Base-by-base conservation (phyloP, 371 early-diverging fungal species). In the Mortierella sp. region DNA sequence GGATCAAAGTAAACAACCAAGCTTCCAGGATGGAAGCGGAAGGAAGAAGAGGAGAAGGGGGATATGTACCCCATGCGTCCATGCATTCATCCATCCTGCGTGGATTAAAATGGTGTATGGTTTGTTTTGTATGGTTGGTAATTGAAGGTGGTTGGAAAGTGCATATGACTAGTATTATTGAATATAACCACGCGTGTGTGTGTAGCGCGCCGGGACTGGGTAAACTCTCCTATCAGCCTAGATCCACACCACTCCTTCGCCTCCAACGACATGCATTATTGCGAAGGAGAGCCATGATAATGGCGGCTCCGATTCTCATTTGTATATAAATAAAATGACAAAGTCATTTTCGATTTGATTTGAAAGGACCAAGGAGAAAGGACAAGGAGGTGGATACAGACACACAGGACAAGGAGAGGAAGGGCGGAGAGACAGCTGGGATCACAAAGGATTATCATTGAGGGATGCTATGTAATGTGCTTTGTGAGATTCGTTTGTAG, bases 311-410 rank as follows among this genome's bases (percentile, higher is more conserved):
- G 47, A 65, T 37, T 52, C 51, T 8, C 18, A 32, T 9, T 26
- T 14, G 10, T 9, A 22, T 22, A 22, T 37, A 65, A 32, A 65
- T 54, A 65, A n/a, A 54, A 54, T 40, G 40, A 40, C 8, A 9
- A 40, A 12, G 8, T 40, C 2, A 12, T 9, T 49, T 40, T 49
- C 10, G 6, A 20, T 51, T 51, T 45, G n/a, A 47, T 52, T 22
- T 40, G 26, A 12, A 52, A 8, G 37, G 54, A 51, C 49, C 18
- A 57, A 58, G 45, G 55, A 39, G 40, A 39, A 47, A 66, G 3
- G 37, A 22, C 8, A 66, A 58, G 47, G 59, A 43, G 67, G 43
- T 39, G 54, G 54, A 55, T 26, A 55, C 55, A 12, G n/a, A 26
- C 55, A 54, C 35, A 45, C n/a, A 30, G 40, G 47, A 5, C n/a